phyloP scores from a whole-genome alignment of 257 asterid species.

The Rehmannia glutinosa region DNA sequence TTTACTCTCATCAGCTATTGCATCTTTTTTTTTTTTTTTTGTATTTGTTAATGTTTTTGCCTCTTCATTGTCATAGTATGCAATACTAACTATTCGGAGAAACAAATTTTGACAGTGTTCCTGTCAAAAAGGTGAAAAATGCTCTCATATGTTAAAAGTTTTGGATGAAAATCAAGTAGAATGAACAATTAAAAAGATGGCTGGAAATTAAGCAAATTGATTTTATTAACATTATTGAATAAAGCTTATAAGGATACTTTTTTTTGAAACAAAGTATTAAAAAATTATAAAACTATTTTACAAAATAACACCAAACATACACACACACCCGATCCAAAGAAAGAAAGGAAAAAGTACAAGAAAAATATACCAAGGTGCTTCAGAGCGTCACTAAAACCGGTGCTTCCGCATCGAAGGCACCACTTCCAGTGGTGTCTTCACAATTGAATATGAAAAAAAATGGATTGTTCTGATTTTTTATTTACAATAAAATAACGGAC shows the following conservation, averaged over 20 bases:
- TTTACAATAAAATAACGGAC: neutral
- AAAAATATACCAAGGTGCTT: neutral
- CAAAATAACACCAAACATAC: neutral
- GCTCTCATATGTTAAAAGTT: neutral
- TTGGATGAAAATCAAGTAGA: conserved; percentile 7
- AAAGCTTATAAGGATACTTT: no score
- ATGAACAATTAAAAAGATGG: neutral
- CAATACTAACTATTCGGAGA: neutral
- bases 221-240: neutral
- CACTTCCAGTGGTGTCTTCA: neutral
- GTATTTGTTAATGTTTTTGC: conserved; percentile 4
- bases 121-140: neutral
- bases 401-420: neutral
- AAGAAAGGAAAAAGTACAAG: no score
- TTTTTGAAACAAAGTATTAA: no score
- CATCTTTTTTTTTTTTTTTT: neutral
- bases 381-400: neutral
- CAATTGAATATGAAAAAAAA: neutral
- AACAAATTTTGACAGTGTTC: neutral
- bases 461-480: neutral
- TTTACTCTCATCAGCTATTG: neutral
- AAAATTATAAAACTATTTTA: neutral
- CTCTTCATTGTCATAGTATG: conserved; percentile 12
- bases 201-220: neutral
- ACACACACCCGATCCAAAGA: neutral